phyloP scores from a whole-genome alignment of 495 filamentous ascomycete genomes.

The Poronia punctata region DNA sequence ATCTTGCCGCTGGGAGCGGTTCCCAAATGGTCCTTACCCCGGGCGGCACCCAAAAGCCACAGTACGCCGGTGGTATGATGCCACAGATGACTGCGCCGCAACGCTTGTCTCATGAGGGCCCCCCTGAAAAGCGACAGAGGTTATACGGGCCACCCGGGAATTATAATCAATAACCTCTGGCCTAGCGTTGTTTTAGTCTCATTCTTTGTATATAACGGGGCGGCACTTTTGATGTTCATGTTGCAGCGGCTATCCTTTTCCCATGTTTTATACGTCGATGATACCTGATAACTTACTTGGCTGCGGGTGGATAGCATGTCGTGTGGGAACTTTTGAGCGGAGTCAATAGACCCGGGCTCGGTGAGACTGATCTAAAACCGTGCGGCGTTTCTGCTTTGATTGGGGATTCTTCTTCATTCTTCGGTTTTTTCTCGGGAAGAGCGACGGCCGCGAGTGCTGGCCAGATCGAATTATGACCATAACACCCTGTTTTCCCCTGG shows the following conservation, averaged over 20 bases:
- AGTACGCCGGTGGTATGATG: slow-evolving; percentile 26
- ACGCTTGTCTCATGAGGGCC: slow-evolving; percentile 25
- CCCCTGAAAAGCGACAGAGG: slow-evolving; percentile 29
- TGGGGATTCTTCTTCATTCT: too few relatives aligned
- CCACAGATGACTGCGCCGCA: slow-evolving; percentile 26
- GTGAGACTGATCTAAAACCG: not conserved
- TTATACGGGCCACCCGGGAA: slow-evolving; percentile 31
- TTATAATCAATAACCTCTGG: slow-evolving; percentile 21
- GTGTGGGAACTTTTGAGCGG: not conserved
- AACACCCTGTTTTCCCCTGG: slow-evolving; percentile 7
- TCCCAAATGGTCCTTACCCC: slow-evolving; percentile 39
- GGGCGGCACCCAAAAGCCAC: slow-evolving; percentile 33
- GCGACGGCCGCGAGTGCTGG: slow-evolving; percentile 1
- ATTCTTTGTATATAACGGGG: slow-evolving; percentile 21
- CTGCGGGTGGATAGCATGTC: not conserved
- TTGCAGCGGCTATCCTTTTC: slow-evolving; percentile 3
- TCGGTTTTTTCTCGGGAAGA: not conserved
- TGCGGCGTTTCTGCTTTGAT: too few relatives aligned
- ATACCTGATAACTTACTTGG: too few relatives aligned
- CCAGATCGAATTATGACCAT: slow-evolving; percentile 4
- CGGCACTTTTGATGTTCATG: slow-evolving; percentile 11
- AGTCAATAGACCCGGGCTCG: not conserved
- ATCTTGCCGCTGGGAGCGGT: slow-evolving; percentile 31
- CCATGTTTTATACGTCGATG: slow-evolving; percentile 9
- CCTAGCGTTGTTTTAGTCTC: slow-evolving; percentile 6